Percentiles rank a stretch among this genome's conserved stretches.
These are phyloP conservation scores for Trichoderma parareesei DNA, from an alignment of 495 filamentous ascomycete species.

Conservation along the genomic window DNA sequence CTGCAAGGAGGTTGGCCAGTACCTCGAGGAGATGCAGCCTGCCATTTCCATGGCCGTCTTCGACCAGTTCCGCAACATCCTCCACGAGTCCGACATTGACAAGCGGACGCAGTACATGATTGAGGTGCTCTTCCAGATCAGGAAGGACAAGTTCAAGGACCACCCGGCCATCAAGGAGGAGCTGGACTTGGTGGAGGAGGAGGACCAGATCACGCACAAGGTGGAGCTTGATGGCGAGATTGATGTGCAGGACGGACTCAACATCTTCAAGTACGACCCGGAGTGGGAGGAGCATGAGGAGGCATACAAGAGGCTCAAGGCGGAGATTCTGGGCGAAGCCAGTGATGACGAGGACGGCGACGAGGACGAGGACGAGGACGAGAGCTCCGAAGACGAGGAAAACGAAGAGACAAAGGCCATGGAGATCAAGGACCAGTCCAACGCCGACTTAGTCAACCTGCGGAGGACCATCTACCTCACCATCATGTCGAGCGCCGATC, in stretches of 20 bases:
- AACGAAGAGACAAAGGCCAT: conserved; percentile 58
- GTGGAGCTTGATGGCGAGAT: conserved; percentile 72
- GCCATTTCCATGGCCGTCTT: conserved; percentile 82
- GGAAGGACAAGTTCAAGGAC: conserved; percentile 95
- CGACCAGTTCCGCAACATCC: conserved; percentile 88
- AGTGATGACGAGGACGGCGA: conserved; percentile 70
- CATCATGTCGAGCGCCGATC: conserved; percentile 89
- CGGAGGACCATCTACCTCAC: conserved; percentile 93
- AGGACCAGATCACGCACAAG: conserved; percentile 91
- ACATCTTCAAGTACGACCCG: conserved; percentile 91
- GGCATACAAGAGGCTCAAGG: conserved; percentile 79
- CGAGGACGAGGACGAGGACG: conserved; percentile 61
- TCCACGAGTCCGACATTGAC: conserved; percentile 93
- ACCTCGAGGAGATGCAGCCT: conserved; percentile 87
- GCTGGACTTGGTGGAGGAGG: conserved; percentile 90
- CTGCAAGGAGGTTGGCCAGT: conserved; percentile 83
- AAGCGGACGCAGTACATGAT: conserved; percentile 98
- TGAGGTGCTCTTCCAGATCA: conserved; percentile 91
- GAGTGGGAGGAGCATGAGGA: conserved; percentile 88
- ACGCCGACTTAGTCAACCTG: conserved; percentile 88
- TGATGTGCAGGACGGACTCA: conserved; percentile 73
- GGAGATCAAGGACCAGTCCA: conserved; percentile 97
- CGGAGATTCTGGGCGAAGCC: conserved; percentile 88
- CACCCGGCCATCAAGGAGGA: conserved; percentile 86
- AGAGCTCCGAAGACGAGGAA: conserved; percentile 73